These are phyloP conservation scores for Aspergillus cristatus DNA, from an alignment of 495 filamentous ascomycete species.

Conservation along the genomic window DNA sequence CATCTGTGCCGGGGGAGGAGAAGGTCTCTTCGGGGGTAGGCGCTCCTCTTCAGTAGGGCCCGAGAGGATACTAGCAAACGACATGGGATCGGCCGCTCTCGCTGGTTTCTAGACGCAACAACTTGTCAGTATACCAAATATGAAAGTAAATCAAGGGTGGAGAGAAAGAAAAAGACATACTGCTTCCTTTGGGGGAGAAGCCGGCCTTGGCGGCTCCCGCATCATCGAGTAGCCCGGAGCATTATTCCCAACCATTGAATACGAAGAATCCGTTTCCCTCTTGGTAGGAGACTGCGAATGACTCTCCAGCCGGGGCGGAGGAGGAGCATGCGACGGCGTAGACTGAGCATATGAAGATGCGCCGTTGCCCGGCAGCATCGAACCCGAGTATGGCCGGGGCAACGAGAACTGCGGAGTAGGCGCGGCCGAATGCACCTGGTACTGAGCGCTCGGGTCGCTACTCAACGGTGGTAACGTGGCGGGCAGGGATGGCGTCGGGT, in stretches of 20 bases:
- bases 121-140: neutral
- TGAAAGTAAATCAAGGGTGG: conserved; percentile 1
- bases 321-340: conserved; percentile 38
- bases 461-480: conserved; percentile 41
- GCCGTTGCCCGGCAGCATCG: conserved; percentile 26
- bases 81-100: conserved; percentile 76
- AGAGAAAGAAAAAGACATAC: conserved; percentile 22
- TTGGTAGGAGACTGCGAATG: conserved; percentile 37
- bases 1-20: conserved; percentile 17
- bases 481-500: conserved; percentile 44
- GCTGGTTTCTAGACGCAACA: conserved; percentile 50
- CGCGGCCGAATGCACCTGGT: conserved; percentile 29
- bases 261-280: conserved; percentile 31
- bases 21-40: conserved; percentile 35
- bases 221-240: conserved; percentile 20
- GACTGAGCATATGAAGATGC: conserved; percentile 31
- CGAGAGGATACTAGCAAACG: conserved; percentile 82
- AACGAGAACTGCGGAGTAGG: conserved; percentile 25
- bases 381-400: conserved; percentile 38
- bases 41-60: conserved; percentile 53
- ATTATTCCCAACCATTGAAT: conserved; percentile 24
- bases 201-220: conserved; percentile 21
- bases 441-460: conserved; percentile 38
- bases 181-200: conserved; percentile 32
- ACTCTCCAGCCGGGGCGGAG: conserved; percentile 30